These are phyloP conservation scores for Leccinum rimulosum DNA, from an alignment of 768 basidiomycete species.

Conservation along the genomic window DNA sequence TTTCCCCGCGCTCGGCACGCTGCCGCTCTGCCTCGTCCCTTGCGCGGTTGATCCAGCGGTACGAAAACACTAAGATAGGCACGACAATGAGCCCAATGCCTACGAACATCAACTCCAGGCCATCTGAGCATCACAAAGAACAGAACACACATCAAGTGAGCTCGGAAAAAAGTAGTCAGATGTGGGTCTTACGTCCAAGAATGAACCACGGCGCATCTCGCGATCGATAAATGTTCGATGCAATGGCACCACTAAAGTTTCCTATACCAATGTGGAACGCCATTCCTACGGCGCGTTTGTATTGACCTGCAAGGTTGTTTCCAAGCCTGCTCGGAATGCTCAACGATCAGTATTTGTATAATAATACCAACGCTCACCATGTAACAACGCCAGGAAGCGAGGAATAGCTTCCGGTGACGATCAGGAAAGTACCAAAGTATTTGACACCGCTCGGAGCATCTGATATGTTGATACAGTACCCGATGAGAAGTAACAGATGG, in stretches of 20 bases:
- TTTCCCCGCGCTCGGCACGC: background rate
- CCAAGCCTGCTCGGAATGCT: conserved; percentile 44
- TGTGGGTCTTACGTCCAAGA: background rate
- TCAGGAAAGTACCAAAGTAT: conserved; percentile 73
- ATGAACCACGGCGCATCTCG: conserved; percentile 37
- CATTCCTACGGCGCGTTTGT: conserved; percentile 68
- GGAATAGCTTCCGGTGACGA: conserved; percentile 56
- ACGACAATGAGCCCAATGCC: background rate
- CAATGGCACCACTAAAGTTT: conserved; percentile 65
- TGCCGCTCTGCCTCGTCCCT: background rate
- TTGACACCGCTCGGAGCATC: conserved; percentile 50
- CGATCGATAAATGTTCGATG: conserved; percentile 59
- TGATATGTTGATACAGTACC: conserved; percentile 65
- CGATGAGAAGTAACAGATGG: conserved; percentile 49
- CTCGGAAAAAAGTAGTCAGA: background rate
- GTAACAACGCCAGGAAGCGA: conserved; percentile 58
- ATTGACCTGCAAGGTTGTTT: conserved; percentile 57
- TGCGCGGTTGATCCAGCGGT: background rate
- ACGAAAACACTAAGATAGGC: background rate
- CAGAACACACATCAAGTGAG: background rate
- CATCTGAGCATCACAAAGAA: background rate
- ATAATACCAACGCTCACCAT: conserved; percentile 43
- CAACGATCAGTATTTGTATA: background rate
- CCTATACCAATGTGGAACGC: conserved; percentile 52
- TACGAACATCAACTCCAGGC: background rate